Evolutionary conservation across 192 early-diverging fungal genomes (phyloP), one percentile per base, ranked within the genome.

Genomic region (Coemansia nantahalensis): DNA sequence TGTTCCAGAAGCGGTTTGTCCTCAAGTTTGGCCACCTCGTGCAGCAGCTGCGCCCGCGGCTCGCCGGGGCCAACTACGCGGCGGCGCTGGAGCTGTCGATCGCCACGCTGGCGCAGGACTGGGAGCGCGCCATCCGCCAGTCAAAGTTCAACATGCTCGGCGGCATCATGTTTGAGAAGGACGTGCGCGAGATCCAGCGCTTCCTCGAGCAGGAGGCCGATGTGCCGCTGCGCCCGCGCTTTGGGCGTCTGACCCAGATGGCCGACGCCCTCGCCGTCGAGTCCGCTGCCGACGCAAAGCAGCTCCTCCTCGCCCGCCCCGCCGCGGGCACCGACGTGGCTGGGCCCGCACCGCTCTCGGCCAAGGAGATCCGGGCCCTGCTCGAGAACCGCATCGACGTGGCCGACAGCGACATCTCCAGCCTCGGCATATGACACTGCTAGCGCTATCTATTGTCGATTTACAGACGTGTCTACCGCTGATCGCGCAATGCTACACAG

Each of bases 131-230:
- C 17, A 80, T 97, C 21, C 67, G 90, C 23, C 80, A 84, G 49
- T 85, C 83, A n/a, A 88, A 87, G 44, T 98, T 95, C 69, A 98
- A 90, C 65, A 86, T 89, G 77, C 83, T 93, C 35, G 97, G 97
- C 1, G 92, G 90, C 4, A 78, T 97, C 26, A 82, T 88, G 40
- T 93, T 97, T 59, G 97, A 99, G 47, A 90, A 90, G 64, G 95
- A 99, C 59, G 60, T 97, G 10, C 80, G 96, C 1, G 66, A 81
- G 11, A 67, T 94, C 9, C 83, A 71, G 32, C 78, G 82, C 26
- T 84, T 85, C 49, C 48, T 92, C n/a, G 78, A 85, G 21, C 54
- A 57, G 8, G 65, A 83, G 48, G 79, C 89, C 0, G 71, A 76
- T 4, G 80, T 76, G 65, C 56, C 82, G 9, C 65, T 86, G 18